A percentile compares a stretch with the other conserved stretches of the same genome.
Conservation (phyloP, 202 grass and related monocot genomes). For the Cymbopogon flexuosus region DNA sequence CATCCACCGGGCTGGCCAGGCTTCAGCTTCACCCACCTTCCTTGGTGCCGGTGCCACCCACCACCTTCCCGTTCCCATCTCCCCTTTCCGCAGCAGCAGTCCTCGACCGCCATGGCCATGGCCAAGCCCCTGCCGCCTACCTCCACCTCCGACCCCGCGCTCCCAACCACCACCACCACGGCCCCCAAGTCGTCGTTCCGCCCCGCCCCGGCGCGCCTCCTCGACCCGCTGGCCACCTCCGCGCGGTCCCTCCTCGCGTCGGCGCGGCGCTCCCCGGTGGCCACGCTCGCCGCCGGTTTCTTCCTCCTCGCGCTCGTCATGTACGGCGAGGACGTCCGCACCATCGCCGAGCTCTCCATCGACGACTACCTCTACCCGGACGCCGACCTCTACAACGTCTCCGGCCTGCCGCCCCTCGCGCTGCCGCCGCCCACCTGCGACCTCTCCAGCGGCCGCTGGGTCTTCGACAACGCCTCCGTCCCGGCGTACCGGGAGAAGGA, state of each 20-base stretch:
- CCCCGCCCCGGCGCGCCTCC: background rate
- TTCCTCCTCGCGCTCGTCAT: slow-evolving; percentile 70
- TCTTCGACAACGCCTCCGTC: slow-evolving; percentile 58
- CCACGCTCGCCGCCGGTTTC: slow-evolving; percentile 22
- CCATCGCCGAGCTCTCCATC: slow-evolving; percentile 65
- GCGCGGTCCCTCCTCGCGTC: slow-evolving; percentile 13
- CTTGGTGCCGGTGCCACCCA: background rate
- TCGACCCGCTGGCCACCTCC: background rate
- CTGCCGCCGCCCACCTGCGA: slow-evolving; percentile 63
- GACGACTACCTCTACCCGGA: slow-evolving; percentile 53
- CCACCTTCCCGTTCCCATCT: background rate
- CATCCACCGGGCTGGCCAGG: no score
- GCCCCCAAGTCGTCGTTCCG: background rate
- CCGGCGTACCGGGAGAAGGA: slow-evolving; percentile 72
- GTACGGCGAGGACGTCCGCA: slow-evolving; percentile 66
- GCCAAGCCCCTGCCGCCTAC: background rate
- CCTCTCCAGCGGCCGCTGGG: slow-evolving; percentile 52
- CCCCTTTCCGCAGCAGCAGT: background rate
- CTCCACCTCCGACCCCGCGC: slow-evolving; percentile 2
- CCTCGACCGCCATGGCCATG: background rate
- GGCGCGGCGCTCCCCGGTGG: slow-evolving; percentile 26
- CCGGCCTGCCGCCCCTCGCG: slow-evolving; percentile 12
- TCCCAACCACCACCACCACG: background rate
- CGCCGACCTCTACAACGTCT: slow-evolving; percentile 41
- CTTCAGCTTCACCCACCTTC: background rate